Evolutionary conservation across 805 yeast genomes (phyloP).

Genomic region (Starmera caribaea): DNA sequence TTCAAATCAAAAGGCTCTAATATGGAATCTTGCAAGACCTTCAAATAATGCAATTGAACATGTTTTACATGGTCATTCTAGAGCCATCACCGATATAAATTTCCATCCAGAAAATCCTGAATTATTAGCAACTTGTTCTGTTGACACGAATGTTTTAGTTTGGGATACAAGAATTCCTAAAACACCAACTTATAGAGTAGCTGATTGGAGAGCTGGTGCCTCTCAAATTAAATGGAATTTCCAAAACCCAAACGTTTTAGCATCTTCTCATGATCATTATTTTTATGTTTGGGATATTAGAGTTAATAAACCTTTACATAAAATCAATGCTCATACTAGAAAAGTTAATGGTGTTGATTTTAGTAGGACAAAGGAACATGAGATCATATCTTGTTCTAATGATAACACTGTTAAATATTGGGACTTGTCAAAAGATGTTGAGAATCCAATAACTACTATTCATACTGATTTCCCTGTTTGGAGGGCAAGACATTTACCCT

Average conservation of each 20-base stretch:
- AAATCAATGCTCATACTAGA: constrained; percentile 68
- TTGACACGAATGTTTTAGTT: constrained; percentile 75
- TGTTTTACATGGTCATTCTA: constrained; percentile 78
- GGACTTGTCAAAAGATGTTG: constrained; percentile 42
- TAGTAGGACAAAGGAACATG: constrained; percentile 46
- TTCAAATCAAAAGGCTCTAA: constrained; percentile 87
- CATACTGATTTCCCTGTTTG: constrained; percentile 78
- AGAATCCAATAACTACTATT: constrained; percentile 47
- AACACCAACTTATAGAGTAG: constrained; percentile 64
- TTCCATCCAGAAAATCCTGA: constrained; percentile 87
- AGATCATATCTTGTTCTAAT: constrained; percentile 74
- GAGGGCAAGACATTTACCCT: constrained; percentile 81
- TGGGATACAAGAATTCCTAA: constrained; percentile 89
- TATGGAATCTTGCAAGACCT: constrained; percentile 78
- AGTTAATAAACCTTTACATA: constrained; percentile 63
- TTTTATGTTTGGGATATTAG: constrained; percentile 85
- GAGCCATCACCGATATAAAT: constrained; percentile 94
- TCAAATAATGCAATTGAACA: constrained; percentile 73
- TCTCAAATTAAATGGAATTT: constrained; percentile 93
- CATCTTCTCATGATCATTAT: constrained; percentile 77
- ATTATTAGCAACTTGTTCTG: constrained; percentile 82
- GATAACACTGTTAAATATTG: constrained; percentile 80
- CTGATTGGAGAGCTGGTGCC: constrained; percentile 95
- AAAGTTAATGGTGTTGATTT: constrained; percentile 88
- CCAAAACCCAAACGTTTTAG: constrained; percentile 63